Evolutionary conservation across 805 yeast genomes (phyloP), one percentile per base, ranked within the genome.

Genomic region (Lachancea lanzarotensis): DNA sequence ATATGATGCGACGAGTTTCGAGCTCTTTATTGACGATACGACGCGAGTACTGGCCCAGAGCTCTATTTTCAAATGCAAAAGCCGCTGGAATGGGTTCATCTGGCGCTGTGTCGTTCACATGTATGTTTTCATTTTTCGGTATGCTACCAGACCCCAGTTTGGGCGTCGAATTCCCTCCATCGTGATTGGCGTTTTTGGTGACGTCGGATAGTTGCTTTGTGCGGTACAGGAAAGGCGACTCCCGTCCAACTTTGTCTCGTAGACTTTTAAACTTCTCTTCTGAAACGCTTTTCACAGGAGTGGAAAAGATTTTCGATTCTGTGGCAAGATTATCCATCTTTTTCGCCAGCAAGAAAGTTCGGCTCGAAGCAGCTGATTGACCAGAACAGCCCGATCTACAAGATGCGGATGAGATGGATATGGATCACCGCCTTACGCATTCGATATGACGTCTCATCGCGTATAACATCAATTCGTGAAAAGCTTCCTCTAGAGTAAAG

Each of bases 1-100:
- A 51, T 4, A 70, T 50, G 8, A 68, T 56, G 20, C 57, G 59
- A 45, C 59, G 62, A 3, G 69, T 52, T 42, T 68, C 69, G 8
- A 62, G 54, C 51, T 72, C 76, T 49, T 70, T 72, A 46, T 70
- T 72, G 7, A 69, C 63, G 13, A 69, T 59, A 42, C 72, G 55
- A 10, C 55, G 48, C 22, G 66, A 62, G 22, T 69, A 52, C 37
- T 56, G 55, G 6, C 47, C 37, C 19, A 66, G 41, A 6, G 55
- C 52, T 12, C 65, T 66, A 42, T 54, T 62, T 49, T 62, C 67
- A 45, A 52, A 62, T 38, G 50, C 52, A 7, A 64, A 63, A 16
- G 59, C 35, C 10, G 29, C 16, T 19, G 35, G 17, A 19, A 7
- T 11, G 26, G 34, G 18, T 15, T 35, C 40, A 19, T 8, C 18